phyloP scores from a whole-genome alignment of 176 grass and related monocot species.

The Thinopyrum elongatum region DNA sequence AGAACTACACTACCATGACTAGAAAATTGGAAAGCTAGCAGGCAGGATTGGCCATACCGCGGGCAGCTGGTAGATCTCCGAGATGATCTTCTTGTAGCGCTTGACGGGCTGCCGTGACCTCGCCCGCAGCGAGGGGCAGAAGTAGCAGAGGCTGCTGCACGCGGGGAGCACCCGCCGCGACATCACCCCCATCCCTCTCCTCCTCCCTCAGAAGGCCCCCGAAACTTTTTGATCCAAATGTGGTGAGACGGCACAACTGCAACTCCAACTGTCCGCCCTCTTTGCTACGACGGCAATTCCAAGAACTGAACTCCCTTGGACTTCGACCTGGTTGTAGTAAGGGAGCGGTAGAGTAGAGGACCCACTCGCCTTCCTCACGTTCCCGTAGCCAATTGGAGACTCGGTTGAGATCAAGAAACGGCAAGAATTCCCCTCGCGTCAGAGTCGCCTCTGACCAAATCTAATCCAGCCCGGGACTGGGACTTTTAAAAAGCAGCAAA shows the following conservation, averaged over 20 bases:
- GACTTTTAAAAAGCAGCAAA: not conserved
- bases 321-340: not conserved
- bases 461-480: not conserved
- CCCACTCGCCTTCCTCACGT: not conserved
- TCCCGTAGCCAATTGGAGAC: constrained; percentile 13
- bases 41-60: constrained; percentile 42
- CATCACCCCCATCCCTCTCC: constrained; percentile 68
- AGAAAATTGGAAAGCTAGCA: not conserved
- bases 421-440: constrained; percentile 14
- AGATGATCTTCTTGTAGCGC: constrained; percentile 89
- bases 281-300: not conserved
- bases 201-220: not conserved
- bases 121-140: constrained; percentile 79
- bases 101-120: constrained; percentile 89
- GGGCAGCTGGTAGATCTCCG: constrained; percentile 65
- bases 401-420: constrained; percentile 1
- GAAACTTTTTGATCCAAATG: not conserved
- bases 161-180: constrained; percentile 82
- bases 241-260: not conserved
- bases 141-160: constrained; percentile 83
- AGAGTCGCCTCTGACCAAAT: constrained; percentile 24
- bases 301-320: not conserved
- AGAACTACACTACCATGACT: not conserved
- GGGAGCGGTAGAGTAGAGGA: not conserved
- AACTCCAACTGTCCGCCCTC: not conserved